Evolutionary conservation across 2,329 filamentous ascomycete species (phyloP).

Genomic region (Aspergillus sp.): DNA sequence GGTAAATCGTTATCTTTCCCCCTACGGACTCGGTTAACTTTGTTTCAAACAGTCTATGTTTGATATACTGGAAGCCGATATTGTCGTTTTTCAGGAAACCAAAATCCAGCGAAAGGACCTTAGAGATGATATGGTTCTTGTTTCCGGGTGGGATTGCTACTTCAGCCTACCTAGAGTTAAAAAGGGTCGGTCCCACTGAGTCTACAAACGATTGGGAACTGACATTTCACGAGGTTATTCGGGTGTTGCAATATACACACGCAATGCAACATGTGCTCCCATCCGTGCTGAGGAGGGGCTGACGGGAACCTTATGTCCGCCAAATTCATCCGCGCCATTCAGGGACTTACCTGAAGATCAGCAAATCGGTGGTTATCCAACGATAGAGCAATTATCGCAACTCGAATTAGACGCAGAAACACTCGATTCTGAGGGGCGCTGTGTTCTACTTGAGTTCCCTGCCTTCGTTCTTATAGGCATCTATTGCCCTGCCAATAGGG

Average conservation of each 20-base stretch:
- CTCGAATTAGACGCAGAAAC: slow-evolving; percentile 64
- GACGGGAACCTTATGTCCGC: slow-evolving; percentile 73
- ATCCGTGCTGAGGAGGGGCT: slow-evolving; percentile 94
- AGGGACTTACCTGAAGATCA: slow-evolving; percentile 70
- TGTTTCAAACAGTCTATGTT: slow-evolving; percentile 72
- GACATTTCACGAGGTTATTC: slow-evolving; percentile 70
- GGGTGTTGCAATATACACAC: slow-evolving; percentile 91
- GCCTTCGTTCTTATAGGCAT: slow-evolving; percentile 92
- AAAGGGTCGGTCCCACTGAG: slow-evolving; percentile 62
- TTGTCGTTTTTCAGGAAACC: slow-evolving; percentile 91
- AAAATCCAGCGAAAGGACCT: slow-evolving; percentile 95
- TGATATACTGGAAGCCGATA: slow-evolving; percentile 85
- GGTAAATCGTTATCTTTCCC: slow-evolving; percentile 41
- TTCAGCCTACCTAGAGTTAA: slow-evolving; percentile 93
- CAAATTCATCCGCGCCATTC: slow-evolving; percentile 69
- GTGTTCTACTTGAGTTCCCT: slow-evolving; percentile 87
- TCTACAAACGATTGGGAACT: background rate
- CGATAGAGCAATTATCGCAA: slow-evolving; percentile 62
- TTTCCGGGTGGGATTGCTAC: slow-evolving; percentile 93
- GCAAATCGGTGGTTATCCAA: slow-evolving; percentile 87
- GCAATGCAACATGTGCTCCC: slow-evolving; percentile 80
- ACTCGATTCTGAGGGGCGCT: slow-evolving; percentile 89
- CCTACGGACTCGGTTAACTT: background rate
- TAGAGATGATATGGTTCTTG: slow-evolving; percentile 90
- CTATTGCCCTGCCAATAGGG: slow-evolving; percentile 86